These are phyloP conservation scores for Chlorella sorokiniana DNA, from an alignment of 139 green algal species.

Conservation along the genomic window DNA sequence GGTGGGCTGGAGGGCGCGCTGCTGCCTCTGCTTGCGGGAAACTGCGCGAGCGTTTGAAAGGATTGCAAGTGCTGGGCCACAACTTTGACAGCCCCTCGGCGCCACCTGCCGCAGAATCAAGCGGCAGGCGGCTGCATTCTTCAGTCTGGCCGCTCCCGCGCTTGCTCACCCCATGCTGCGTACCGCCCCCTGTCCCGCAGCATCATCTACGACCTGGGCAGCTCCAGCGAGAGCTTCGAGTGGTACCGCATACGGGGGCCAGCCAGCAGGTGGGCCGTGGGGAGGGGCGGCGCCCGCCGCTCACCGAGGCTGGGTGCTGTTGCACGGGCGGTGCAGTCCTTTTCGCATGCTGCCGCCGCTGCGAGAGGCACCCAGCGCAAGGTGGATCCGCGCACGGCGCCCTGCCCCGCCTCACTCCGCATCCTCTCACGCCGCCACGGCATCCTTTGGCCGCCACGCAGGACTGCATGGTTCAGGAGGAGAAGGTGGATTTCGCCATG, in stretches of 20 bases:
- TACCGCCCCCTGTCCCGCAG: background rate
- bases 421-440: no score
- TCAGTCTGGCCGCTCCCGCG: no score
- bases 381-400: no score
- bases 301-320: no score
- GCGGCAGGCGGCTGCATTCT: background rate
- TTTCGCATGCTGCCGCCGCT: no score
- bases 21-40: background rate
- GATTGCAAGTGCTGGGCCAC: no score
- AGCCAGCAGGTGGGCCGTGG: background rate
- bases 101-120: background rate
- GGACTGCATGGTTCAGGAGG: slow-evolving; percentile 4
- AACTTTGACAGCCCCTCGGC: no score
- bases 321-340: no score
- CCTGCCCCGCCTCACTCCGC: no score
- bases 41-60: no score
- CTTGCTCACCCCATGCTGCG: background rate
- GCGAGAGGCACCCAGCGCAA: no score
- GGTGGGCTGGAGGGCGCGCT: background rate
- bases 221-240: slow-evolving; percentile 35
- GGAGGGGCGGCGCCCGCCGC: no score
- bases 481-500: background rate
- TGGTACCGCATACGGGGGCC: slow-evolving; percentile 26
- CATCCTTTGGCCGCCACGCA: background rate
- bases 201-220: slow-evolving; percentile 39